Evolutionary conservation across 192 early-diverging fungal species (phyloP), one percentile per base, ranked within the genome.

Genomic region (Hyaloraphidium curvatum): DNA sequence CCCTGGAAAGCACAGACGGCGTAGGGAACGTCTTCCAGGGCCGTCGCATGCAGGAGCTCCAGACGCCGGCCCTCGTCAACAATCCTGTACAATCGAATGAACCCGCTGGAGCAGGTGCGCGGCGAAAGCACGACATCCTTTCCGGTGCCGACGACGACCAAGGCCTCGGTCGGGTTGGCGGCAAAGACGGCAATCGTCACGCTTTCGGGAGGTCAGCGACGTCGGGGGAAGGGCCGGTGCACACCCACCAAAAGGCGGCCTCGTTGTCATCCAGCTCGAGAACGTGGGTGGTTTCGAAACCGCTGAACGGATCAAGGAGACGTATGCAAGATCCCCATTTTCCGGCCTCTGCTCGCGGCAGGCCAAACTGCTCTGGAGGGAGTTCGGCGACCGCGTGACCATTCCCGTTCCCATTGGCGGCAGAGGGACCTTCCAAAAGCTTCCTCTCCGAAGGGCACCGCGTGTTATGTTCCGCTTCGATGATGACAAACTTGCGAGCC

Each of bases 311-410:
- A 51, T 87, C 81, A 1, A 89, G 43, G 31, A 95, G 60, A 13
- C 95, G 75, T 22, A 99, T 76, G 33, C 82, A 78, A 52, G 81
- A 84, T 3, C 86, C 86, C 89, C 93, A 93, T 55, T 77, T 81
- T 41, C 86, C 90, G 3, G 69, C 41, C 7, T 68, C 62, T 0
- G 74, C 73, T 37, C 77, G 62, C 3, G 80, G 69, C n/a, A 83
- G 69, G 1, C 89, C 89, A 70, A 91, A 92, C 52, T 81, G 80
- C 13, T 73, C 71, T n/a, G 75, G 70, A 28, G 81, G 77, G 37
- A 73, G 43, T 30, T 43, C 35, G 13, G 1, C 21, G 13, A 51
- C 52, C 22, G 19, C 58, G 21, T 4, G 37, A 25, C 23, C 33
- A 40, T 11, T 11, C 2, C 23, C 55, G 4, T 28, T 21, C 28